A percentile compares a stretch with the other conserved stretches of the same genome.
These are phyloP conservation scores for Neurospora sp. DNA, from an alignment of 495 filamentous ascomycete genomes.

Conservation along the genomic window DNA sequence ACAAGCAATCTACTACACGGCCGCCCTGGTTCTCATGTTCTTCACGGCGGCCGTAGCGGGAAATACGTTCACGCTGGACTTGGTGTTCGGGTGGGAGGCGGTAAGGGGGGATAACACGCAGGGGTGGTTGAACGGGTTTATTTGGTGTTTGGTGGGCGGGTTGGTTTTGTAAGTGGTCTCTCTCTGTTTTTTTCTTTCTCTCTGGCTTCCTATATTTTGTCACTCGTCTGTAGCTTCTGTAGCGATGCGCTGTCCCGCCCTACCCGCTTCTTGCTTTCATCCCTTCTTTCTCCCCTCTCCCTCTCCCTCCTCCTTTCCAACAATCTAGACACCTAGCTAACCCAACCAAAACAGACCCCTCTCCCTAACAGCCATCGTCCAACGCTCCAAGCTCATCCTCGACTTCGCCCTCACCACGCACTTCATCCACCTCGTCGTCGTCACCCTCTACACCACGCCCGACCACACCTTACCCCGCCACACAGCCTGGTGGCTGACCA, in stretches of 20 bases:
- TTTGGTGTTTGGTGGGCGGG: conserved; percentile 73
- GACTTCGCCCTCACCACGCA: conserved; percentile 91
- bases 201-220: conserved; percentile 1
- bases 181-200: neutral
- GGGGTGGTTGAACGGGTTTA: conserved; percentile 82
- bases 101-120: conserved; percentile 82
- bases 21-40: conserved; percentile 64
- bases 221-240: neutral
- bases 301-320: neutral
- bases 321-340: conserved; percentile 1
- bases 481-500: conserved; percentile 80
- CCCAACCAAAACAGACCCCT: conserved; percentile 51
- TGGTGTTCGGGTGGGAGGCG: conserved; percentile 73
- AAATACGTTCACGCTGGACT: conserved; percentile 52
- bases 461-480: conserved; percentile 55
- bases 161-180: conserved; percentile 52
- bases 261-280: neutral
- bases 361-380: conserved; percentile 68
- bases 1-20: conserved; percentile 75
- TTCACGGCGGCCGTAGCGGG: conserved; percentile 86
- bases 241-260: neutral
- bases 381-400: conserved; percentile 79
- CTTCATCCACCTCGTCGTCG: conserved; percentile 72
- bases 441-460: conserved; percentile 54
- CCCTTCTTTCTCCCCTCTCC: no score